Conservation (phyloP, 2,329 filamentous ascomycete species). For the Zelopaecilomyces penicillatus region DNA sequence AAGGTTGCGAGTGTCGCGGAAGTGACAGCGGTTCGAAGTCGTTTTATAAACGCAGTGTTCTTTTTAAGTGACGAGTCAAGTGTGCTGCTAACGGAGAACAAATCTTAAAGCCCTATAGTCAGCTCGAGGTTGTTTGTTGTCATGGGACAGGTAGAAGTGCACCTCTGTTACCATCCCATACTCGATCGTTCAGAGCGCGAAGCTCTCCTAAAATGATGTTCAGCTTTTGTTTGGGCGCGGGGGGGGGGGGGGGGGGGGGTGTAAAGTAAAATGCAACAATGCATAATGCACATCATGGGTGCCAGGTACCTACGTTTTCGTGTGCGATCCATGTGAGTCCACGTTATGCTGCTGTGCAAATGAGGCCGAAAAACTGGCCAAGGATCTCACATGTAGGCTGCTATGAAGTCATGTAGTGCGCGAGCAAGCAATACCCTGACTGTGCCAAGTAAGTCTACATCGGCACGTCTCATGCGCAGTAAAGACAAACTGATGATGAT, state of each 20-base stretch:
- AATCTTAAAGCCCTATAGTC: slow-evolving; percentile 41
- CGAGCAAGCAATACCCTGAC: slow-evolving; percentile 25
- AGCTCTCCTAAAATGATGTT: slow-evolving; percentile 61
- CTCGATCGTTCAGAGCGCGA: slow-evolving; percentile 76
- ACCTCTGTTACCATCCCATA: slow-evolving; percentile 88
- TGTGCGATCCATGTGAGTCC: slow-evolving; percentile 53
- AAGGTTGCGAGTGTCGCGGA: slow-evolving; percentile 73
- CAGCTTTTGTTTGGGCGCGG: slow-evolving; percentile 2
- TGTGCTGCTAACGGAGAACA: slow-evolving; percentile 67
- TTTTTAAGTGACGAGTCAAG: slow-evolving; percentile 96
- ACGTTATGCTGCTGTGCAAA: slow-evolving; percentile 16
- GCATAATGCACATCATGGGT: slow-evolving; percentile 1
- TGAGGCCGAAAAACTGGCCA: neutral
- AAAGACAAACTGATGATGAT: too few species aligned
- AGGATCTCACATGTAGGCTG: slow-evolving; percentile 42
- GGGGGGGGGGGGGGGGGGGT: too few species aligned
- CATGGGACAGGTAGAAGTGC: slow-evolving; percentile 5
- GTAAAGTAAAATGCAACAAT: neutral
- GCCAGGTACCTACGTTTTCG: slow-evolving; percentile 46
- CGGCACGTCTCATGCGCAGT: too few species aligned
- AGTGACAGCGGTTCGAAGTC: slow-evolving; percentile 81
- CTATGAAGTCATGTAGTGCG: slow-evolving; percentile 34
- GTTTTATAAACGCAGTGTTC: slow-evolving; percentile 97
- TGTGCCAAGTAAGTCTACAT: slow-evolving; percentile 31
- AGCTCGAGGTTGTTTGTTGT: neutral